These are phyloP conservation scores for Colletotrichum eleusines DNA, from an alignment of 2,329 filamentous ascomycete genomes.

Conservation along the genomic window DNA sequence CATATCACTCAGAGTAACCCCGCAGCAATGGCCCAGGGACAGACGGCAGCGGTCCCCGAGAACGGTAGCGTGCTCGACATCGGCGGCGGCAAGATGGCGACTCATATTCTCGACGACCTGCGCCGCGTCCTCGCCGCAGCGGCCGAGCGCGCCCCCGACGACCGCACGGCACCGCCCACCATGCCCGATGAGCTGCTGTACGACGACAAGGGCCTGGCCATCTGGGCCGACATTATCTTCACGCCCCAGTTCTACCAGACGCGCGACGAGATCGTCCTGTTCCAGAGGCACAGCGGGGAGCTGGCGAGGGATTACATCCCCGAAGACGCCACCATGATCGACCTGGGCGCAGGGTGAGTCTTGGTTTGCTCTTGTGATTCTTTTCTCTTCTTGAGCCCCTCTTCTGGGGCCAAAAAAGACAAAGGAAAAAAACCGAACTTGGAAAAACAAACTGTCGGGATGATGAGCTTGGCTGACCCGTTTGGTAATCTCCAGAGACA, in stretches of 20 bases:
- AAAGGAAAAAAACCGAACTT: too few species aligned
- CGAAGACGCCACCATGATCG: conserved; percentile 52
- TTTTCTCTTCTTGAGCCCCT: conserved; percentile 14
- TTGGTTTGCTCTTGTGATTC: not conserved
- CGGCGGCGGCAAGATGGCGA: conserved; percentile 52
- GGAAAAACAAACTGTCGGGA: not conserved
- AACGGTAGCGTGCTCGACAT: conserved; percentile 55
- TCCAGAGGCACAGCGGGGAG: conserved; percentile 51
- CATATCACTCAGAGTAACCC: not conserved
- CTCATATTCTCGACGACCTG: conserved; percentile 47
- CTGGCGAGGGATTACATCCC: conserved; percentile 49
- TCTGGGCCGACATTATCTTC: conserved; percentile 58
- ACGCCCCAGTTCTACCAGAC: conserved; percentile 57
- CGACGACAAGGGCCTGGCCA: conserved; percentile 52
- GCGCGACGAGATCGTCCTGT: conserved; percentile 54
- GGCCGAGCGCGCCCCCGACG: conserved; percentile 4
- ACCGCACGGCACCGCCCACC: conserved; percentile 45
- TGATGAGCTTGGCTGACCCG: not conserved
- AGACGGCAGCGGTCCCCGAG: conserved; percentile 31
- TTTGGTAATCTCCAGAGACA: conserved; percentile 49
- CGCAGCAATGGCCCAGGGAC: not conserved
- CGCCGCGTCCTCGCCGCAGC: conserved; percentile 14
- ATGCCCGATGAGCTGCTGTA: conserved; percentile 58
- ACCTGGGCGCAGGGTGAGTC: conserved; percentile 57
- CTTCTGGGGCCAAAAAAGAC: not conserved